These are phyloP conservation scores for Metschnikowia proteae DNA, from an alignment of 805 yeast species.

Conservation along the genomic window DNA sequence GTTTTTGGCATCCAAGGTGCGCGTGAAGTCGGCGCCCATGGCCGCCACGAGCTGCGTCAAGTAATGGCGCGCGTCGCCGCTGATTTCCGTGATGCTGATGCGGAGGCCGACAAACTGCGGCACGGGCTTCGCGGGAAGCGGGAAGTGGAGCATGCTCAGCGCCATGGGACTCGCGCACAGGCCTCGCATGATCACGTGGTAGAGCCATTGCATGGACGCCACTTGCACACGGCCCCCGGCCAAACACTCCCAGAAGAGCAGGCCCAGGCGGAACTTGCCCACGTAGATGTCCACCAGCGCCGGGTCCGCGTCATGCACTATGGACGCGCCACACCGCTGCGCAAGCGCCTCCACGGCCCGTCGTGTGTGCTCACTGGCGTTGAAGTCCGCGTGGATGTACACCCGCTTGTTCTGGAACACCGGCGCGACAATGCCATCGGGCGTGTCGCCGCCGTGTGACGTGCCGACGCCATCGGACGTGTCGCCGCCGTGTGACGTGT, in stretches of 20 bases:
- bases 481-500: background rate
- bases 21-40: conserved; percentile 75
- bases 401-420: conserved; percentile 35
- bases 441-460: background rate
- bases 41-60: conserved; percentile 58
- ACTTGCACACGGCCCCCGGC: conserved; percentile 34
- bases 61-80: conserved; percentile 80
- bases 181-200: conserved; percentile 54
- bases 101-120: conserved; percentile 50
- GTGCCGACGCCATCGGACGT: background rate
- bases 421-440: background rate
- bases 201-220: conserved; percentile 77
- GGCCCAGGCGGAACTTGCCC: conserved; percentile 61
- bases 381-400: conserved; percentile 53
- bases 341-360: conserved; percentile 44
- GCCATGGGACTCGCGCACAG: conserved; percentile 53
- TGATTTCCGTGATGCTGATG: conserved; percentile 72
- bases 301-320: conserved; percentile 24
- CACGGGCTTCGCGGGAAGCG: conserved; percentile 52
- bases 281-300: conserved; percentile 42
- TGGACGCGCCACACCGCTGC: conserved; percentile 51
- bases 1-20: conserved; percentile 58
- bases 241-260: conserved; percentile 47
- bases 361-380: conserved; percentile 42
- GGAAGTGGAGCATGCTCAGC: conserved; percentile 64